Conservation (phyloP, 1,284 basidiomycete genomes). For the Cystobasidiaceae sp. region DNA sequence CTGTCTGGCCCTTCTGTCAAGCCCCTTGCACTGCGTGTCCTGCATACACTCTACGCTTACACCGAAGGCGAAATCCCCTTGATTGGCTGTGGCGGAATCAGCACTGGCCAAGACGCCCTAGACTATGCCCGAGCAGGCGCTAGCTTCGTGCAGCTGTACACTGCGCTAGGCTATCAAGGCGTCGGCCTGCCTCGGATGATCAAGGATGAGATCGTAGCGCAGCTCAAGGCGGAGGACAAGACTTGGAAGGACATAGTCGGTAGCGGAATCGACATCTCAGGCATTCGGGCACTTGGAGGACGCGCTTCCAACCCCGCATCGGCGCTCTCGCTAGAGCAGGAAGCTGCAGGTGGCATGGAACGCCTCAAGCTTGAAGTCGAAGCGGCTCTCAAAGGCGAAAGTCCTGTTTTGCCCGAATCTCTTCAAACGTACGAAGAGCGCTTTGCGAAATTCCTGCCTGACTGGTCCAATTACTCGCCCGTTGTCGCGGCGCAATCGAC, state of each 20-base stretch:
- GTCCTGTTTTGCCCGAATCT: background rate
- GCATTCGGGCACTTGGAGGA: constrained; percentile 7
- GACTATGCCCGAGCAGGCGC: constrained; percentile 87
- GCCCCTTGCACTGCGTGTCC: constrained; percentile 67
- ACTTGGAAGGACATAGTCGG: constrained; percentile 58
- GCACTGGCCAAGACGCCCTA: constrained; percentile 76
- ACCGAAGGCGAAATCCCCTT: constrained; percentile 59
- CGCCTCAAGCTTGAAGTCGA: constrained; percentile 26
- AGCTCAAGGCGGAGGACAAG: constrained; percentile 59
- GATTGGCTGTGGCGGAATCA: constrained; percentile 91
- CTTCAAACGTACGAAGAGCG: constrained; percentile 5
- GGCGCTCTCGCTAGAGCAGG: constrained; percentile 18
- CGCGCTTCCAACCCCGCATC: constrained; percentile 13
- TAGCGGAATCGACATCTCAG: constrained; percentile 8
- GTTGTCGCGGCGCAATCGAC: background rate
- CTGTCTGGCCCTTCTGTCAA: constrained; percentile 86
- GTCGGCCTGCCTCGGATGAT: constrained; percentile 77
- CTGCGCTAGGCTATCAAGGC: constrained; percentile 84
- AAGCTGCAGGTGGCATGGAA: constrained; percentile 2
- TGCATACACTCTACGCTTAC: constrained; percentile 57
- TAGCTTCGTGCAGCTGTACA: constrained; percentile 84
- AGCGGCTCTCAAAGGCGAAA: constrained; percentile 10
- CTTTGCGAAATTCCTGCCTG: constrained; percentile 14
- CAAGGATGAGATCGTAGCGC: constrained; percentile 76
- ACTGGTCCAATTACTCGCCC: constrained; percentile 24